Base-by-base conservation (phyloP, 192 early-diverging fungal genomes). In the Coemansia biformis region DNA sequence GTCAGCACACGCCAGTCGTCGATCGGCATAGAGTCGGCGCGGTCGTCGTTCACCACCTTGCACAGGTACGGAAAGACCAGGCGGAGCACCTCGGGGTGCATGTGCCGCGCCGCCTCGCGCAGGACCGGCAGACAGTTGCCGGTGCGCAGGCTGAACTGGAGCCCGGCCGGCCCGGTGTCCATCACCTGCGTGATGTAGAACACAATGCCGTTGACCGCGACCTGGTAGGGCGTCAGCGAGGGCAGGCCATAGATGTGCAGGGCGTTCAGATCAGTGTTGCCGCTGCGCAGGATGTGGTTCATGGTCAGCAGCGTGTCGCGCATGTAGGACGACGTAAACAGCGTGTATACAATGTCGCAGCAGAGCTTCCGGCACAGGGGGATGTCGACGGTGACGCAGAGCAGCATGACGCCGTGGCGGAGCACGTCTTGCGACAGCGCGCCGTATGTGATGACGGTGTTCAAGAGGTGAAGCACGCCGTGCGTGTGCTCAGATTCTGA, bases 311-410 rank as follows among this genome's bases (percentile, higher is more conserved):
- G 50, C 8, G 72, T 60, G 43, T 64, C 60, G 30, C 66, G 64
- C 72, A 75, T 67, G 47, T 75, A 75, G 50, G 61, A 64, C 14
- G 72, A 75, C 17, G 66, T 69, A 33, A 75, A 69, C 2, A 75
- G 48, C 30, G 48, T 69, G 43, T 48, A 52, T 10, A 60, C 48
- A 13, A 75, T 75, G n/a, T 64, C 57, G 39, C 61, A 46, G 41
- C 65, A 67, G 3, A 69, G 48, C 16, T 46, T 33, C 32, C 52
- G 52, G 46, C 72, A 75, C 35, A 13, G 34, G 4, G 38, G 3
- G 32, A 69, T 51, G 36, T 45, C 47, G 44, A 51, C 56, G 0
- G 72, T 57, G n/a, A 63, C 66, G 48, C 70, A 74, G 43, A 74
- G 39, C 28, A 74, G 46, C 51, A 56, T 51, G 17, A 63, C 51